Evolutionary conservation across 2,329 filamentous ascomycete species (phyloP), one percentile per base, ranked within the genome.

Genomic region (Bipolaris zeicola): DNA sequence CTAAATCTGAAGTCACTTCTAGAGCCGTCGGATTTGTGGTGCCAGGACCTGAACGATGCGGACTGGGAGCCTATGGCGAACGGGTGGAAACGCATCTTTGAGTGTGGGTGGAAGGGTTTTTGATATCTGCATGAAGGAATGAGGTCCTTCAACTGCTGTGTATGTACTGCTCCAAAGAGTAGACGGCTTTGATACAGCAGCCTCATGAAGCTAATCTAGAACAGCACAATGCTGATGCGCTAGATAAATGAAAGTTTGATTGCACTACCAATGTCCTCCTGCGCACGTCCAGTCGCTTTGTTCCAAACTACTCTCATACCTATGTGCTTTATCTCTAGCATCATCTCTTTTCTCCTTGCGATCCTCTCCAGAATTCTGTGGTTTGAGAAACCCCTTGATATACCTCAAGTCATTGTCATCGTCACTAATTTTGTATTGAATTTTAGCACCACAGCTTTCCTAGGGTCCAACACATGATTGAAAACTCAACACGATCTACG

Each of bases 41-140:
- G 57, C 31, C 36, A 60, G 14, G 50, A 62, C 16, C 47, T 60
- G 2, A 62, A 62, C 13, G 39, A 49, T 1, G 52, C 50, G 5
- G 48, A 50, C 18, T 62, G 59, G 57, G 10, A 45, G 8, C 31
- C 11, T 0, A 41, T 51, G 31, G 34, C 28, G 11, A 41, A 14
- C 14, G 59, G 52, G 3, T 61, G 49, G 45, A 44, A 48, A 22
- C 56, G 59, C 3, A 18, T 26, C 13, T 61, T 56, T 16, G 37
- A 46, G 18, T 61, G 59, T 26, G 52, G 28, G 5, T 53, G 39
- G 47, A 52, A 41, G 20, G 58, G 57, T 10, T 64, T 44, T 31
- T 44, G 11, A 33, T 16, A 16, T 4, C 3, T 1, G 18, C 26
- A 13, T 5, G 14, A 14, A 31, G 16, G 24, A 28, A 28, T 11